Evolutionary conservation across 805 yeast genomes (phyloP), one percentile per base, ranked within the genome.

Genomic region (Teunomyces kruisii): DNA sequence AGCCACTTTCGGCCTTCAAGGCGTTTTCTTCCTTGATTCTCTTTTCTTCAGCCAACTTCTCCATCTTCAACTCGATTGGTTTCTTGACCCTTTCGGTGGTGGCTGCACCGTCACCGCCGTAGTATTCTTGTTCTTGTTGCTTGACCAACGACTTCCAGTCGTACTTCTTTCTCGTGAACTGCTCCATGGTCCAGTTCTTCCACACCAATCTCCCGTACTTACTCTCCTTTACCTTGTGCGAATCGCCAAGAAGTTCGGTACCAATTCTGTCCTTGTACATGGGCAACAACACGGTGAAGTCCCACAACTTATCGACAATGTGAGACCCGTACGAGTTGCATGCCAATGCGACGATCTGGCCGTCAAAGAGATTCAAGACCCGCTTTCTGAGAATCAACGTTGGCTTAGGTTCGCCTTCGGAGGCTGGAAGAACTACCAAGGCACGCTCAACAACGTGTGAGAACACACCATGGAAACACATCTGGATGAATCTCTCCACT

Each of bases 131-230:
- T 45, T 67, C 74, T 36, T 72, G 76, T 32, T 64, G 62, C 47
- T 80, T 86, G 13, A 84, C 74, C 31, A 78, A 52, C 12, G 74
- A 52, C 65, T 86, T 88, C 98, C 98, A 92, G 58, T 90, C 97
- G 57, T 73, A 79, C 62, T 83, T 79, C 65, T 83, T 83, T 59
- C 95, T 76, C 9, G 70, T 60, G 57, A 81, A 92, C 55, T 83
- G 67, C 61, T 94, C 98, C 84, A 92, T 77, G 26, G 78, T 69
- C 97, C 97, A 94, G 63, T 92, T 92, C 62, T 85, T 88, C 98
- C 97, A 94, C 1, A 94, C 98, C 55, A 82, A 76, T 59, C 84
- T 80, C 29, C 99, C 99, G 58, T 92, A 94, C 9, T 73, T 78
- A 59, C 96, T 87, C 49, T 84, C 88, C 68, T 94, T 90, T 36